Base-by-base conservation (phyloP, 352 stramenopile species). In the Phytophthora macrochlamydospora region DNA sequence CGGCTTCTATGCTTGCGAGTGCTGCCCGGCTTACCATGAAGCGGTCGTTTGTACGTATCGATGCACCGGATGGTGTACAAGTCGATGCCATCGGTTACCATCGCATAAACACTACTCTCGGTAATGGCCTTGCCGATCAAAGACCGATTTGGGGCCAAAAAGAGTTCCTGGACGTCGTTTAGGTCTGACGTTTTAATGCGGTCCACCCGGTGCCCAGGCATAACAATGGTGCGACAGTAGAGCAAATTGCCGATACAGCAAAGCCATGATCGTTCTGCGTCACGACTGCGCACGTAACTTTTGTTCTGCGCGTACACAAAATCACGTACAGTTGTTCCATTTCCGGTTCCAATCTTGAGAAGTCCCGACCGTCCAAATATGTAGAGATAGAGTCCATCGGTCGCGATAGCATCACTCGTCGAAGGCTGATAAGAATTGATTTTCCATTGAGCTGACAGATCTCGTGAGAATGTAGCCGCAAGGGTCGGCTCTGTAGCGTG, bases 241-340 rank as follows among this genome's bases (percentile, higher is more conserved):
- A 93, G 62, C 14, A 69, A 75, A 29, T 75, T 59, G 4, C 69
- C 78, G 54, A 91, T 87, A n/a, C 76, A 81, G 55, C 83, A 92
- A 33, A 93, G 70, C 85, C 85, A 93, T n/a, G 84, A 91, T 13
- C 85, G 72, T 49, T 93, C 85, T 2, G 83, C 80, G 53, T 93
- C 83, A 30, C 76, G 71, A 29, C 66, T 83, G 12, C 85, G 76
- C 43, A 46, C 61, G 67, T 93, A 93, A 9, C 56, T 53, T 28
- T 73, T 79, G 59, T 92, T 91, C 42, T 87, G 80, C 4, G 59
- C 73, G 48, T 93, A 93, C 18, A 93, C 85, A 28, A 80, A 89
- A 60, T 92, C 84, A 31, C 82, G 82, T 30, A 91, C 55, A 11
- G 85, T 93, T 6, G 62, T 62, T 24, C 80, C 82, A 54, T 87